These are phyloP conservation scores for Termitomyces sp. DNA, from an alignment of 768 basidiomycete genomes.

Conservation along the genomic window DNA sequence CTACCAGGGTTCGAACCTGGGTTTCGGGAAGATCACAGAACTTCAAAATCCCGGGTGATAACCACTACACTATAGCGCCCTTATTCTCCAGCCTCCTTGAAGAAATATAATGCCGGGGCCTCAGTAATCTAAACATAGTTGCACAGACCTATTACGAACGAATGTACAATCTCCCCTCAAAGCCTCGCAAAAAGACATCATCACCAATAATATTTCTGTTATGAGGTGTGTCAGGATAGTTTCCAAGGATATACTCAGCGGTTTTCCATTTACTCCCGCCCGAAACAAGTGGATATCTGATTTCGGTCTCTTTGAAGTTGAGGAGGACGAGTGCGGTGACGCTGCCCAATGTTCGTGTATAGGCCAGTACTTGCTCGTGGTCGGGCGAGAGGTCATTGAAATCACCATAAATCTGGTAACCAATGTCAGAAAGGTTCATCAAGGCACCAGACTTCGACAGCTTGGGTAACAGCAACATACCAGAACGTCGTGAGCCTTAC, in stretches of 20 bases:
- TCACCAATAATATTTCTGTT: not conserved
- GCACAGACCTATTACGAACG: not conserved
- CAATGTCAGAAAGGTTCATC: not conserved
- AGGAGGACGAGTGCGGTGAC: constrained; percentile 40
- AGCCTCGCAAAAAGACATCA: constrained; percentile 21
- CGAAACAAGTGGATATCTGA: constrained; percentile 16
- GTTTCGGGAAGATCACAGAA: no score
- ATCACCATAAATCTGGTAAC: constrained; percentile 52
- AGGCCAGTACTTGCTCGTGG: constrained; percentile 54
- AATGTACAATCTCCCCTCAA: constrained; percentile 32
- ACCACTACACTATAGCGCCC: constrained; percentile 14
- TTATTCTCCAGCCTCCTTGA: no score
- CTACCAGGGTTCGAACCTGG: no score
- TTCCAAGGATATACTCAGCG: constrained; percentile 25
- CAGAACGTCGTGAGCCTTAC: constrained; percentile 52
- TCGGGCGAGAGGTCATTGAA: constrained; percentile 46
- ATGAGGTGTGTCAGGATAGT: constrained; percentile 18
- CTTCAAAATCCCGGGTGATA: no score
- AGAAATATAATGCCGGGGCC: no score
- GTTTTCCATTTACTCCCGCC: constrained; percentile 4
- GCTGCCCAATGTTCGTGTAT: constrained; percentile 36
- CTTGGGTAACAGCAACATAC: constrained; percentile 25
- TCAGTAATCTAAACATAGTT: no score
- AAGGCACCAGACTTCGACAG: not conserved
- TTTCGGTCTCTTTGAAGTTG: constrained; percentile 38